Evolutionary conservation across 1,284 basidiomycete genomes (phyloP).

Genomic region (Salmacisia buchloeana): DNA sequence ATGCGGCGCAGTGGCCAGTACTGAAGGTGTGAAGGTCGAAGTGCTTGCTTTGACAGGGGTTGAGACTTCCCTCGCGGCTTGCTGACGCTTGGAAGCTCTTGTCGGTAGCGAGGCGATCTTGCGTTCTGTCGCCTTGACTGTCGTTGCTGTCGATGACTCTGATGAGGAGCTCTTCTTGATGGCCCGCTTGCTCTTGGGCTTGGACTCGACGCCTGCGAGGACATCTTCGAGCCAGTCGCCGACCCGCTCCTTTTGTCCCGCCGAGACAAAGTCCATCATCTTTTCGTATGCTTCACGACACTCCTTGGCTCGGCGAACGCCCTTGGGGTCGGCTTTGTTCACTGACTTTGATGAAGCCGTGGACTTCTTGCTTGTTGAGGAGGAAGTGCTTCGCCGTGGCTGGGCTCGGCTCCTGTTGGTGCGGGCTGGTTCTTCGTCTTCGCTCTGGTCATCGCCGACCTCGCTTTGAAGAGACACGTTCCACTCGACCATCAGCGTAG

Average conservation of each 20-base stretch:
- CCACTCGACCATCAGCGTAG: constrained; percentile 16
- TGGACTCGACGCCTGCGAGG: constrained; percentile 9
- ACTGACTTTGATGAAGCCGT: constrained; percentile 9
- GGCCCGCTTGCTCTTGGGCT: not conserved
- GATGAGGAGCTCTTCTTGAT: not conserved
- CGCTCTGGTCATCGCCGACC: not conserved
- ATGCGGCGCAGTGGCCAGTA: not conserved
- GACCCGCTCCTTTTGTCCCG: constrained; percentile 33
- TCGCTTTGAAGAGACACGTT: constrained; percentile 9
- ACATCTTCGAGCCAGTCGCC: constrained; percentile 33
- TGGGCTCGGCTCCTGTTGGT: too few species aligned
- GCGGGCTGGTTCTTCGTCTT: constrained; percentile 16
- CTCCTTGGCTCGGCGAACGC: not conserved
- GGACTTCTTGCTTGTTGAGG: not conserved
- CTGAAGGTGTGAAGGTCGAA: not conserved
- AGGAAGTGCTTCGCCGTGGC: too few species aligned
- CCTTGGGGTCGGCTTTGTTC: not conserved
- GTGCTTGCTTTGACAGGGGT: not conserved
- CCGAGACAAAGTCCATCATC: constrained; percentile 30
- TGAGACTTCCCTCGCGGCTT: too few species aligned
- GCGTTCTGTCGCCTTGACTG: not conserved
- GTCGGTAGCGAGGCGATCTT: not conserved
- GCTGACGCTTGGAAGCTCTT: not conserved
- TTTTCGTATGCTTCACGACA: constrained; percentile 20
- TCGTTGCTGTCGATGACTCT: not conserved